Evolutionary conservation across 2,329 filamentous ascomycete species (phyloP).

Genomic region (Fusarium pseudoanthophilum): DNA sequence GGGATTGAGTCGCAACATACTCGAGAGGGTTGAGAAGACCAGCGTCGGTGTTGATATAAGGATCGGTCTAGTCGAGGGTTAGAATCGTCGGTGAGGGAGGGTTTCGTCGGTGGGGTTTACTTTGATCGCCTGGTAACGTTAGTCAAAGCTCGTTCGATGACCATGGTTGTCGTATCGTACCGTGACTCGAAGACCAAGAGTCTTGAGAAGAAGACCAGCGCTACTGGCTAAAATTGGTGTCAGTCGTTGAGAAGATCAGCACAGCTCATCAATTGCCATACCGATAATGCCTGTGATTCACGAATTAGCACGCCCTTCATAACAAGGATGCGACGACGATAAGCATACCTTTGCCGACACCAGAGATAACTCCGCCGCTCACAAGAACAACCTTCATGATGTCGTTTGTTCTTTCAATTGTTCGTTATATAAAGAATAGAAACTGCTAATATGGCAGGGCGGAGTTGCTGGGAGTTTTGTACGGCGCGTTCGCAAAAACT

Average conservation of each 20-base stretch:
- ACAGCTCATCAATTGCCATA: slow-evolving; percentile 1
- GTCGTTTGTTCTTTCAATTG: background rate
- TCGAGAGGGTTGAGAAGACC: slow-evolving; percentile 48
- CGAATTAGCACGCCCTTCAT: slow-evolving; percentile 13
- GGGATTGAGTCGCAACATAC: slow-evolving; percentile 31
- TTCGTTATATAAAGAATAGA: background rate
- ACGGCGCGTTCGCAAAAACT: slow-evolving; percentile 27
- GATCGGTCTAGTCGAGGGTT: slow-evolving; percentile 59
- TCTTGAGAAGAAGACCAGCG: slow-evolving; percentile 81
- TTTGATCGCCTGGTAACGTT: slow-evolving; percentile 37
- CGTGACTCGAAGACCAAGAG: slow-evolving; percentile 78
- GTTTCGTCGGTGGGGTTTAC: slow-evolving; percentile 5
- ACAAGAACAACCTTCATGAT: slow-evolving; percentile 38
- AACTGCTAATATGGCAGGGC: slow-evolving; percentile 9
- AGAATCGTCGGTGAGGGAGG: background rate
- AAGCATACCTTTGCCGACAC: slow-evolving; percentile 33
- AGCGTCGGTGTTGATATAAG: slow-evolving; percentile 57
- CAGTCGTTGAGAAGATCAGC: background rate
- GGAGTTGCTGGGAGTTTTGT: slow-evolving; percentile 7
- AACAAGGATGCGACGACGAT: background rate
- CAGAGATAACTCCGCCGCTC: slow-evolving; percentile 37
- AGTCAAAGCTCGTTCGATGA: background rate
- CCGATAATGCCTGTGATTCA: slow-evolving; percentile 23
- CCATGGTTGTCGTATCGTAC: slow-evolving; percentile 7
- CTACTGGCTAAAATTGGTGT: slow-evolving; percentile 33